Percentiles rank a stretch among this genome's conserved stretches.
Evolutionary conservation across 345 rosid genomes (phyloP).

Genomic region (Eucalyptus dawsonii): DNA sequence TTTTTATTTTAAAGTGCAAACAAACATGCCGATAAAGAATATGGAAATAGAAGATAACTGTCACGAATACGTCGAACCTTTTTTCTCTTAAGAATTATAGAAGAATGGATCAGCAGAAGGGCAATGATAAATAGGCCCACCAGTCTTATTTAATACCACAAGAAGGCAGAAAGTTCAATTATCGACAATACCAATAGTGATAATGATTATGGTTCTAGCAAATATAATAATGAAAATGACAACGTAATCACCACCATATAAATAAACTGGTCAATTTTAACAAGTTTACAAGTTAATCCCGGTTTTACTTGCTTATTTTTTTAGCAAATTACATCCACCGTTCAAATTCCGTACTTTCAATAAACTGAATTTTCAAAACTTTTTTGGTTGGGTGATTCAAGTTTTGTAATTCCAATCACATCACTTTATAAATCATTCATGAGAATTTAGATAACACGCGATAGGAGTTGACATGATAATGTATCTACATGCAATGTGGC

Average conservation of each 20-base stretch:
- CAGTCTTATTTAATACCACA: background rate
- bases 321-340: background rate
- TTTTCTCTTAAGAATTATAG: background rate
- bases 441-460: fast-evolving
- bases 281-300: background rate
- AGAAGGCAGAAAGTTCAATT: background rate
- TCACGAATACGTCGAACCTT: background rate
- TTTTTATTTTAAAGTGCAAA: background rate
- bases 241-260: background rate
- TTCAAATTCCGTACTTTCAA: background rate
- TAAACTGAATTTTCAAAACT: background rate
- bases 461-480: background rate
- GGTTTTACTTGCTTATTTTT: background rate
- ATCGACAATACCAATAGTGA: background rate
- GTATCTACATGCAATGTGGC: too few relatives aligned
- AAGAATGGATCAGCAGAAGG: background rate
- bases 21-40: background rate
- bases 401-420: background rate
- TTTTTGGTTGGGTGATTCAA: background rate
- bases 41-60: background rate
- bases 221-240: background rate
- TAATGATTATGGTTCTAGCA: background rate
- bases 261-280: background rate
- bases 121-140: background rate
- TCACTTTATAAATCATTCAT: background rate